Evolutionary conservation across 768 basidiomycete species (phyloP), one percentile per base, ranked within the genome.

Genomic region (Leucogyrophana mollusca): DNA sequence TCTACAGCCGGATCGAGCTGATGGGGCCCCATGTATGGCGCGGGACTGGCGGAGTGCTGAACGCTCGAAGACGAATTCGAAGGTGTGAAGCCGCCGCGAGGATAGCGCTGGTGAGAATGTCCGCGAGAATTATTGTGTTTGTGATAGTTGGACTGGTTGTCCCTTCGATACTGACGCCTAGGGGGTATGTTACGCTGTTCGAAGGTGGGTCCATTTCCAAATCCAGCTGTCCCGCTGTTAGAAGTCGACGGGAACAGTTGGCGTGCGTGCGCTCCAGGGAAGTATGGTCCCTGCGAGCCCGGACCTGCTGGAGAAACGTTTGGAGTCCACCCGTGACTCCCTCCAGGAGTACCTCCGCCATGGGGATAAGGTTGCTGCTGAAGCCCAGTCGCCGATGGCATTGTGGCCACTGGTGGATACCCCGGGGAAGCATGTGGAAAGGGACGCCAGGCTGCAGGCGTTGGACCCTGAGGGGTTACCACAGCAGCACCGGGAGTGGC

Each of bases 371-470:
- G 53, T 40, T 34, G 38, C 22, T 38, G 52, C 18, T 55, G 48
- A 11, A 53, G 52, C 14, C 62, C 63, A 40, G 56, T 44, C 24
- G 56, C 46, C 22, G 59, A 52, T 17, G 51, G 44, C 14, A 50
- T 52, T 33, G 51, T 54, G 9, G 63, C 61, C 10, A 66, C 54
- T 25, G 59, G 62, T 14, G 66, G 53, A 40, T 66, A 61, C 18
- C 61, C 52, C 46, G 64, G 66, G 39, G 49, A 41, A 35, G 61
- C 47, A 41, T 60, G 61, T 23, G 63, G 58, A 45, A 64, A 67
- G 7, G 66, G 62, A 21, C 61, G 57, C 70, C 69, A 71, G 27
- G 59, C 44, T 11, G 60, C 55, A 34, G 68, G 44, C 43, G 58
- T 56, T 50, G 61, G 65, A 34, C 58, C 51, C 43, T 64, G 63